Conservation (phyloP, 1,284 basidiomycete species). For the Boletus austroedulis region DNA sequence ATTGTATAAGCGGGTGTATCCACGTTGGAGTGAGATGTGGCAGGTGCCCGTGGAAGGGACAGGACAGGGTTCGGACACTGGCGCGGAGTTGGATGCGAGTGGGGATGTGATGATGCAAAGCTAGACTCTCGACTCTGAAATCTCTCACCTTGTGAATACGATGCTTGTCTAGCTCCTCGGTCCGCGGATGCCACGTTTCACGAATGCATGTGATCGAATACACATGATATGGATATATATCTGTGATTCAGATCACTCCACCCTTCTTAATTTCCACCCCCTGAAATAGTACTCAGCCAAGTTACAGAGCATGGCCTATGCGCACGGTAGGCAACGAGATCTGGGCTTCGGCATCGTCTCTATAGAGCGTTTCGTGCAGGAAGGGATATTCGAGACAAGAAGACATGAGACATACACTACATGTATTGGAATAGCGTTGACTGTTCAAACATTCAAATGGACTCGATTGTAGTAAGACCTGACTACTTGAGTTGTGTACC, state of each 20-base stretch:
- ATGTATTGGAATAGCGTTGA: background rate
- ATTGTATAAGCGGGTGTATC: slow-evolving; percentile 88
- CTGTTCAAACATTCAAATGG: too few relatives aligned
- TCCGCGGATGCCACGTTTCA: too few relatives aligned
- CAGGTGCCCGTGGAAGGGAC: slow-evolving; percentile 22
- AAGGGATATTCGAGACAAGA: background rate
- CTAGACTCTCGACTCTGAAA: too few relatives aligned
- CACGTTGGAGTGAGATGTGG: slow-evolving; percentile 72
- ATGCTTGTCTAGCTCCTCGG: background rate
- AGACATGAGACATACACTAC: background rate
- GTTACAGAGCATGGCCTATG: background rate
- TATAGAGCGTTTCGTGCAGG: background rate
- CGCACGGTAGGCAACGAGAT: background rate
- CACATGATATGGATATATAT: too few relatives aligned
- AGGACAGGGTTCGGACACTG: slow-evolving; percentile 3
- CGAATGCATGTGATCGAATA: background rate
- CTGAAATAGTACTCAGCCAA: too few relatives aligned
- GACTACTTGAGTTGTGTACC: too few relatives aligned
- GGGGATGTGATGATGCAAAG: background rate
- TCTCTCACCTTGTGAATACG: background rate
- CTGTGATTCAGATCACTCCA: too few relatives aligned
- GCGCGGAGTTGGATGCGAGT: slow-evolving; percentile 25
- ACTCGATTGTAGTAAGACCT: too few relatives aligned
- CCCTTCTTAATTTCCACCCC: too few relatives aligned
- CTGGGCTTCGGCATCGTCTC: background rate